Base-by-base conservation (phyloP, 176 grass and related monocot genomes). In the Raddia distichophylla region DNA sequence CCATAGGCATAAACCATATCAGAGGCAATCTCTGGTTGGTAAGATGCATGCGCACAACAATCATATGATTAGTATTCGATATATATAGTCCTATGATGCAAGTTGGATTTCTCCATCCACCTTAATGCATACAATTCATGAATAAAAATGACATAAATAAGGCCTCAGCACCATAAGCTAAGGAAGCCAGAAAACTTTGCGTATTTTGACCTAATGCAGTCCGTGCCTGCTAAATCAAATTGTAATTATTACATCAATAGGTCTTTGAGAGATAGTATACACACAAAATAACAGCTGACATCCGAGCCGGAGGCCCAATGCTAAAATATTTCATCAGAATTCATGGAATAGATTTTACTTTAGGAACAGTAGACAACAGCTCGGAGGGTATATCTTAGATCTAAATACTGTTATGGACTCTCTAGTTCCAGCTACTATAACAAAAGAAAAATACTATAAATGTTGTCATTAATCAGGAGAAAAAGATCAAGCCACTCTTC, bases 121-220 rank as follows among this genome's bases (percentile, higher is more conserved):
- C 61, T 78, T 65, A 66, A 0, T n/a, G 60, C 32, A 65, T 40
- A 10, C 48, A 40, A 51, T 65, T 78, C 12, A 64, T 78, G 45
- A 37, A 11, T 66, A 53, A 32, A 66, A 60, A 42, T 52, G 32
- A 78, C 17, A 8, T 2, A 2, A 53, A 9, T 74, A 74, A 74
- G 51, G 34, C 71, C 16, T 42, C 9, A 54, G 42, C 33, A 74
- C 10, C 10, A 75, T 57, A 75, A n/a, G 53, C 9, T 58, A 19
- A 10, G 10, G 18, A 20, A 19, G 35, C 9, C 1, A 5, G 11
- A 58, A 59, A 18, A 0, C 37, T 44, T 59, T 4, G 18, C 18
- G 1, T 10, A 75, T 44, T 75, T 64, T 64, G 13, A 64, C 32
- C 61, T 15, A 6, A 64, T 3, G 5, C 16, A 75, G 52, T 40